These are phyloP conservation scores for Sanghuangporus baumii DNA, from an alignment of 1,284 basidiomycete species.

Conservation along the genomic window DNA sequence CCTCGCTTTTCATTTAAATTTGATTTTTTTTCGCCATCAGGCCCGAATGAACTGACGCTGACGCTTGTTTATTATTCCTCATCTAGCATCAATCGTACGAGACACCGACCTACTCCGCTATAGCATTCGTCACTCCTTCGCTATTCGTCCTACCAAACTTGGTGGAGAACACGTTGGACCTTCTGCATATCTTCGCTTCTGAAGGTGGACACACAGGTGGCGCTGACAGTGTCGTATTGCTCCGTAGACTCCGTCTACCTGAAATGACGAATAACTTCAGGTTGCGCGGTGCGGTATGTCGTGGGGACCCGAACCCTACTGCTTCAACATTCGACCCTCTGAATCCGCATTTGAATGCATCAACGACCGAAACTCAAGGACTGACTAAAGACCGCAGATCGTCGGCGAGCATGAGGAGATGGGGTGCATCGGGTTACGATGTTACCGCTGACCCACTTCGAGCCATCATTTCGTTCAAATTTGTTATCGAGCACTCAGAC, in stretches of 20 bases:
- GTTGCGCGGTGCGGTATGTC: not conserved
- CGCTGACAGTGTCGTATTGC: not conserved
- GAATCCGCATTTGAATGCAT: not conserved
- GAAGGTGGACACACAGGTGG: not conserved
- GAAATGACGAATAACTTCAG: not conserved
- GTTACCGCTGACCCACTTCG: not conserved
- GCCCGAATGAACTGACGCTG: not conserved
- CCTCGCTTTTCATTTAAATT: too few species aligned
- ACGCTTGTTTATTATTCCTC: not conserved
- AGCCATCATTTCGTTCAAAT: slow-evolving; percentile 5
- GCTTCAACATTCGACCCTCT: slow-evolving; percentile 1
- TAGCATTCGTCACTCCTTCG: slow-evolving; percentile 12
- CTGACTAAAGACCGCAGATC: not conserved
- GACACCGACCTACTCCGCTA: not conserved
- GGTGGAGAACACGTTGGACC: not conserved
- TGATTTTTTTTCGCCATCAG: not conserved
- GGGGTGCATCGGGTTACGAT: not conserved
- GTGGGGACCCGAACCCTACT: slow-evolving; percentile 11
- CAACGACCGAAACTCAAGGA: not conserved
- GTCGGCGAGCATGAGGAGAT: not conserved
- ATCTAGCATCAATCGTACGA: not conserved
- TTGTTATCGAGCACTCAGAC: not conserved
- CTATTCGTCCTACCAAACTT: slow-evolving; percentile 10
- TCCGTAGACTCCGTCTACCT: slow-evolving; percentile 5
- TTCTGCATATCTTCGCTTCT: slow-evolving; percentile 5